Evolutionary conservation across 2,329 filamentous ascomycete genomes (phyloP).

Genomic region (Metarhizium album): DNA sequence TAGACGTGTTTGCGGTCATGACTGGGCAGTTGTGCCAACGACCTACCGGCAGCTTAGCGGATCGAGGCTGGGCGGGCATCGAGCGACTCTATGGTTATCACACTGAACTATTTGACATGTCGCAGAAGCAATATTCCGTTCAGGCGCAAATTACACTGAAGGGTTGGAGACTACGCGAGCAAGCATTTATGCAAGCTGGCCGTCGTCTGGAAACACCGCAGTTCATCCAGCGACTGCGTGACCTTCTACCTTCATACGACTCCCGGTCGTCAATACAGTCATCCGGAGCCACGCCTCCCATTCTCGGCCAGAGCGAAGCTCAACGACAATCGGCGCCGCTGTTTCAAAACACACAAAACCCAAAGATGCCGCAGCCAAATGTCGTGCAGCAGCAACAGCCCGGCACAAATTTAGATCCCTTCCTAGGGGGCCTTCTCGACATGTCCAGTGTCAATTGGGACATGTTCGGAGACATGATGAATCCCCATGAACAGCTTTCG

Average conservation of each 20-base stretch:
- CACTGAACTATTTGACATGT: constrained; percentile 38
- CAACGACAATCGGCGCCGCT: neutral
- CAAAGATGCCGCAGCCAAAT: constrained; percentile 1
- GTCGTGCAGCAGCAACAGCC: constrained; percentile 3
- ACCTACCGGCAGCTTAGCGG: constrained; percentile 37
- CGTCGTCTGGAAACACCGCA: constrained; percentile 28
- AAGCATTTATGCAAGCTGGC: constrained; percentile 26
- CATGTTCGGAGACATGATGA: constrained; percentile 27
- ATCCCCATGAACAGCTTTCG: constrained; percentile 18
- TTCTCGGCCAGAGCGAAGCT: neutral
- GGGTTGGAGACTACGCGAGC: constrained; percentile 42
- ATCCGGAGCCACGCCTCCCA: neutral
- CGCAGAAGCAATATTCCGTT: constrained; percentile 30
- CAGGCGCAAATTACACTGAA: constrained; percentile 38
- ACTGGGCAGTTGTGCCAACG: constrained; percentile 42
- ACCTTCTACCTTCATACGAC: constrained; percentile 30
- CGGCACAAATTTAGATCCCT: constrained; percentile 28
- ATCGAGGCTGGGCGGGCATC: constrained; percentile 41
- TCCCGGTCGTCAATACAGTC: constrained; percentile 20
- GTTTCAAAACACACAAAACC: neutral
- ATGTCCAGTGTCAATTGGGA: constrained; percentile 34
- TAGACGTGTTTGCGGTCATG: constrained; percentile 45
- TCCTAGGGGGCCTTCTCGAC: constrained; percentile 34
- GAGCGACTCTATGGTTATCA: constrained; percentile 37
- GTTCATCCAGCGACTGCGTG: constrained; percentile 35